Evolutionary conservation across 1,139 yeast species (phyloP).

Genomic region (Geotrichum candidum): DNA sequence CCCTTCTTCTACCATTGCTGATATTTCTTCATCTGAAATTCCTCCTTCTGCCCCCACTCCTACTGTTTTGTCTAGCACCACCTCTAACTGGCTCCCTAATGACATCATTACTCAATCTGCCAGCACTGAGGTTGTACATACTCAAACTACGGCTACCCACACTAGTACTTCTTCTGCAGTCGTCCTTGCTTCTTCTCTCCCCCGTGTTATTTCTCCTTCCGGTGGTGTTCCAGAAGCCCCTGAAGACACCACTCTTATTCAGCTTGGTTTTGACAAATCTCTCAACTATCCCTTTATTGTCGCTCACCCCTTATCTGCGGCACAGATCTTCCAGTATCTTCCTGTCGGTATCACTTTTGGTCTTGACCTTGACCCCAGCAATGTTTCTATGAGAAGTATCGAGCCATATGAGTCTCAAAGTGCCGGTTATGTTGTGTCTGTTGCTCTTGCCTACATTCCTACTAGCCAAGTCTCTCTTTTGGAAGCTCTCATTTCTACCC

Average conservation of each 20-base stretch:
- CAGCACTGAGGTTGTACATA: slow-evolving; percentile 8
- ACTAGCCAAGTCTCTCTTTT: slow-evolving; percentile 27
- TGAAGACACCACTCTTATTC: slow-evolving; percentile 32
- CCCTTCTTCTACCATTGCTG: slow-evolving; percentile 10
- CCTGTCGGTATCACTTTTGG: slow-evolving; percentile 39
- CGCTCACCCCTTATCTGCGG: slow-evolving; percentile 38
- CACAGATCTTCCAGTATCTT: slow-evolving; percentile 40
- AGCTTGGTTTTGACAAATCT: slow-evolving; percentile 38
- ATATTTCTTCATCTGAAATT: slow-evolving; percentile 5
- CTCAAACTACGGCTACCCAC: slow-evolving; percentile 14
- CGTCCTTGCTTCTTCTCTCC: slow-evolving; percentile 32
- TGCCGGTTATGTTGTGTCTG: slow-evolving; percentile 35
- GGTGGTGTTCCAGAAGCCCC: slow-evolving; percentile 30
- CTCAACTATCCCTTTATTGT: slow-evolving; percentile 40
- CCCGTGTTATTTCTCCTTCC: slow-evolving; percentile 38
- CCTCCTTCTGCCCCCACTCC: slow-evolving; percentile 18
- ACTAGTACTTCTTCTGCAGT: slow-evolving; percentile 22
- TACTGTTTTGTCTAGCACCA: slow-evolving; percentile 16
- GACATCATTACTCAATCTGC: slow-evolving; percentile 15
- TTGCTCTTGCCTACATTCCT: slow-evolving; percentile 39
- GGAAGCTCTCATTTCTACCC: slow-evolving; percentile 30
- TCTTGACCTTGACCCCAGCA: slow-evolving; percentile 26
- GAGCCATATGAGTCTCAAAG: slow-evolving; percentile 34
- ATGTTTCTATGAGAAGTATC: slow-evolving; percentile 32
- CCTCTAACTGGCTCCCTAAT: slow-evolving; percentile 18